A percentile compares a stretch with the other conserved stretches of the same genome.
Evolutionary conservation across 768 basidiomycete species (phyloP).

Genomic region (Calocera viscosa): DNA sequence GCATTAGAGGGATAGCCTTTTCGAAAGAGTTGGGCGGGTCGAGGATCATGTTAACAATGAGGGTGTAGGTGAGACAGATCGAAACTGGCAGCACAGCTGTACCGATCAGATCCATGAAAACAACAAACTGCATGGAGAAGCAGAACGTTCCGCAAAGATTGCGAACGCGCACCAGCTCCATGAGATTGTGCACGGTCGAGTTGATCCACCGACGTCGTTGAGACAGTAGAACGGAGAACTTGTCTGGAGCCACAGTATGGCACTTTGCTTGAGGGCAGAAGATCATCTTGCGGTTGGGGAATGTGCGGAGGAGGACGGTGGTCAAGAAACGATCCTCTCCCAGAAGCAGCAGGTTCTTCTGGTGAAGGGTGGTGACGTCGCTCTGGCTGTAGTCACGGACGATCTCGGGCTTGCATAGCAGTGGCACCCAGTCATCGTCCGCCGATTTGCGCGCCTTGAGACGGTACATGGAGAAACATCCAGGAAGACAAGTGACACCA

Average conservation of each 20-base stretch:
- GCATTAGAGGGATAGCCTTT: constrained; percentile 84
- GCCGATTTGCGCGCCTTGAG: constrained; percentile 79
- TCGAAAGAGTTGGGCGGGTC: constrained; percentile 73
- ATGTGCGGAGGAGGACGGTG: constrained; percentile 88
- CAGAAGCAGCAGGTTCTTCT: constrained; percentile 90
- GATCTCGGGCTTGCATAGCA: constrained; percentile 93
- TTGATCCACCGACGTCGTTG: constrained; percentile 99
- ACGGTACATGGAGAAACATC: constrained; percentile 99
- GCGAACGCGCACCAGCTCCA: constrained; percentile 94
- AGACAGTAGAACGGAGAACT: constrained; percentile 82
- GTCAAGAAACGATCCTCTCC: constrained; percentile 99
- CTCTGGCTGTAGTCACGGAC: constrained; percentile 94
- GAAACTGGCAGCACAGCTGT: constrained; percentile 90
- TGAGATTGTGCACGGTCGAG: constrained; percentile 96
- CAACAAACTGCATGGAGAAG: constrained; percentile 99
- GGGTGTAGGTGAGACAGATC: constrained; percentile 76
- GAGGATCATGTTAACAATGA: constrained; percentile 70
- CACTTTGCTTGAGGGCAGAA: constrained; percentile 94
- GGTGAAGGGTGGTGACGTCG: constrained; percentile 86
- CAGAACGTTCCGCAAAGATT: constrained; percentile 98
- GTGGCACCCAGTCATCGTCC: constrained; percentile 94
- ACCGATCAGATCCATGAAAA: constrained; percentile 90
- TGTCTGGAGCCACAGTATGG: constrained; percentile 90
- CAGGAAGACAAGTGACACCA: constrained; percentile 96
- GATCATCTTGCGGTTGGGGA: constrained; percentile 99